These are phyloP conservation scores for Ophiosphaerella herpotricha DNA, from an alignment of 2,329 filamentous ascomycete species.

Conservation along the genomic window DNA sequence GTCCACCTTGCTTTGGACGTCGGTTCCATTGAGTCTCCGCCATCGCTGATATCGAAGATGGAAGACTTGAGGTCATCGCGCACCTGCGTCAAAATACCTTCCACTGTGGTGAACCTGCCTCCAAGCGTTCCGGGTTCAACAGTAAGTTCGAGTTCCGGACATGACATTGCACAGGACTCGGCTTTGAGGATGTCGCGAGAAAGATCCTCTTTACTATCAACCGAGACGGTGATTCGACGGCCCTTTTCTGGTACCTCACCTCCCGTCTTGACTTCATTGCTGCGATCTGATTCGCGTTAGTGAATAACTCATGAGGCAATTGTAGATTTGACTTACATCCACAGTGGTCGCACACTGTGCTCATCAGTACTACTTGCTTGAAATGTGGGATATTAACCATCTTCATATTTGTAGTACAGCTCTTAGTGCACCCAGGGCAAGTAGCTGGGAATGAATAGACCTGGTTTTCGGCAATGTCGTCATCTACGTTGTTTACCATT, in stretches of 20 bases:
- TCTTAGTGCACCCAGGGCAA: slow-evolving; percentile 86
- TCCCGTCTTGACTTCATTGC: slow-evolving; percentile 97
- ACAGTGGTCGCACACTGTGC: slow-evolving; percentile 86
- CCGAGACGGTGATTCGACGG: slow-evolving; percentile 77
- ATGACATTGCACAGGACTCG: slow-evolving; percentile 85
- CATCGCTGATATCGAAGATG: slow-evolving; percentile 78
- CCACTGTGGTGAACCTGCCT: slow-evolving; percentile 94
- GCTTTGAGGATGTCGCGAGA: slow-evolving; percentile 94
- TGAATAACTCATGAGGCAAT: background rate
- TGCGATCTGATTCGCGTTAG: slow-evolving; percentile 62
- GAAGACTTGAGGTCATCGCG: slow-evolving; percentile 85
- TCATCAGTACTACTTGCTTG: slow-evolving; percentile 96
- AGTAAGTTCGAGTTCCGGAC: slow-evolving; percentile 82
- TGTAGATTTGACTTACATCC: slow-evolving; percentile 58
- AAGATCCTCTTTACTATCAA: slow-evolving; percentile 73
- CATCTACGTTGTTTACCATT: slow-evolving; percentile 51
- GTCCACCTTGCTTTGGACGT: slow-evolving; percentile 75
- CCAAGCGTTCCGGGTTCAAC: slow-evolving; percentile 94
- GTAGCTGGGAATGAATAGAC: slow-evolving; percentile 91
- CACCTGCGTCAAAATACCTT: slow-evolving; percentile 90
- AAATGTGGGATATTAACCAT: slow-evolving; percentile 98
- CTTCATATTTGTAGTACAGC: slow-evolving; percentile 94
- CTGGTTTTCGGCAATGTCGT: slow-evolving; percentile 89
- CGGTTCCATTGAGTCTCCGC: slow-evolving; percentile 77
- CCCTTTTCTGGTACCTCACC: slow-evolving; percentile 88